phyloP scores from a whole-genome alignment of 1,284 basidiomycete species.

The Calocybe gambosa region DNA sequence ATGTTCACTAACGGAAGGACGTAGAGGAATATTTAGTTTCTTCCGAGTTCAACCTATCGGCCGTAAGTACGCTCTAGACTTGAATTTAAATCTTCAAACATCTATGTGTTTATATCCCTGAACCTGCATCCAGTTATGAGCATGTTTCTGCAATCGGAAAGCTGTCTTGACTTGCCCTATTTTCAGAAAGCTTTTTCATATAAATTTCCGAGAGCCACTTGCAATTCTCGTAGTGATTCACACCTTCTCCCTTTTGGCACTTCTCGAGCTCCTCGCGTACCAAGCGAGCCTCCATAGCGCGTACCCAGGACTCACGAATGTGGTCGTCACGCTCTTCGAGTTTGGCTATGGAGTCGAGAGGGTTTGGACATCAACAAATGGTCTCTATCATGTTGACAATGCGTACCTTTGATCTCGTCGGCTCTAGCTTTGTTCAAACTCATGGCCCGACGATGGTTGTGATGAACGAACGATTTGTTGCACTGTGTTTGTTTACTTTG shows the following conservation, averaged over 20 bases:
- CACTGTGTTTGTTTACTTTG: conserved; percentile 8
- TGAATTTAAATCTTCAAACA: conserved; percentile 16
- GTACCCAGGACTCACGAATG: conserved; percentile 91
- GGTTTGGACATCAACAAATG: background rate
- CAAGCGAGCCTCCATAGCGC: conserved; percentile 89
- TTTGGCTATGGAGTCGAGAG: conserved; percentile 39
- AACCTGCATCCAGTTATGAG: conserved; percentile 22
- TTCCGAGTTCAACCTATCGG: too few species aligned
- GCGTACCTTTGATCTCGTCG: conserved; percentile 44
- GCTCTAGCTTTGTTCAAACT: conserved; percentile 38
- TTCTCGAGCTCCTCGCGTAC: conserved; percentile 88
- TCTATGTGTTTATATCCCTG: conserved; percentile 39
- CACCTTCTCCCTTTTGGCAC: conserved; percentile 89
- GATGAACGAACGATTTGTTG: conserved; percentile 8
- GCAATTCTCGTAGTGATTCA: conserved; percentile 89
- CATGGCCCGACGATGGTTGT: conserved; percentile 13
- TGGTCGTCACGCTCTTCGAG: conserved; percentile 68
- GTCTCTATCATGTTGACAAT: background rate
- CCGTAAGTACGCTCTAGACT: background rate
- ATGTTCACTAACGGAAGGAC: background rate
- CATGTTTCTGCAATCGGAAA: background rate
- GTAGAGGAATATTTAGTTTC: background rate
- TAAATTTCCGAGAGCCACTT: conserved; percentile 85
- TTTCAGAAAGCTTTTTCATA: conserved; percentile 74
- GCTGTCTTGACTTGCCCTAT: conserved; percentile 59